These are phyloP conservation scores for Aspergillus sp. DNA, from an alignment of 2,329 filamentous ascomycete species.

Conservation along the genomic window DNA sequence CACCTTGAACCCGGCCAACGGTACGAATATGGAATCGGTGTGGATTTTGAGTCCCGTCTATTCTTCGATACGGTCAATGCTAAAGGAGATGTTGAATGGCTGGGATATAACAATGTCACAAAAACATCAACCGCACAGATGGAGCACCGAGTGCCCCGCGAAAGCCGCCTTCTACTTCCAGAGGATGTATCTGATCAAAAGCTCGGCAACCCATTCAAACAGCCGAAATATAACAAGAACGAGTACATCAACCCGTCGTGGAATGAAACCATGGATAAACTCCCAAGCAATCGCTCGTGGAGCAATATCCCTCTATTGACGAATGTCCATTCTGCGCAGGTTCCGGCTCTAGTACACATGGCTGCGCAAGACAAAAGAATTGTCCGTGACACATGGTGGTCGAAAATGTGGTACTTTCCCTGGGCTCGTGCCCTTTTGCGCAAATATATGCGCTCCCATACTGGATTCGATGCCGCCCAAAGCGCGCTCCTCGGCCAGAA, in stretches of 20 bases:
- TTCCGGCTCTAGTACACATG: constrained; percentile 47
- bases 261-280: constrained; percentile 42
- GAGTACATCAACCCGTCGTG: constrained; percentile 31
- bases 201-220: constrained; percentile 34
- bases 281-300: constrained; percentile 46
- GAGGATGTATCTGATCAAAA: constrained; percentile 33
- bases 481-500: constrained; percentile 46
- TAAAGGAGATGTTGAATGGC: constrained; percentile 42
- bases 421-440: constrained; percentile 52
- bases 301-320: constrained; percentile 45
- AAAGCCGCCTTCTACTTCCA: constrained; percentile 40
- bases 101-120: constrained; percentile 39
- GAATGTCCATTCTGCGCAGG: constrained; percentile 48
- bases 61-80: constrained; percentile 48
- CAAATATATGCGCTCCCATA: constrained; percentile 47
- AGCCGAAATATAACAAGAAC: constrained; percentile 27
- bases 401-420: constrained; percentile 50
- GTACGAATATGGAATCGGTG: constrained; percentile 53
- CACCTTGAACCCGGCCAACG: constrained; percentile 36
- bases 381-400: constrained; percentile 40
- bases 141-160: constrained; percentile 36
- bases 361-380: constrained; percentile 32
- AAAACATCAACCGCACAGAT: constrained; percentile 37
- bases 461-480: constrained; percentile 44
- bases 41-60: constrained; percentile 53